These are phyloP conservation scores for Mortierella sp. DNA, from an alignment of 371 early-diverging fungal genomes.

Conservation along the genomic window DNA sequence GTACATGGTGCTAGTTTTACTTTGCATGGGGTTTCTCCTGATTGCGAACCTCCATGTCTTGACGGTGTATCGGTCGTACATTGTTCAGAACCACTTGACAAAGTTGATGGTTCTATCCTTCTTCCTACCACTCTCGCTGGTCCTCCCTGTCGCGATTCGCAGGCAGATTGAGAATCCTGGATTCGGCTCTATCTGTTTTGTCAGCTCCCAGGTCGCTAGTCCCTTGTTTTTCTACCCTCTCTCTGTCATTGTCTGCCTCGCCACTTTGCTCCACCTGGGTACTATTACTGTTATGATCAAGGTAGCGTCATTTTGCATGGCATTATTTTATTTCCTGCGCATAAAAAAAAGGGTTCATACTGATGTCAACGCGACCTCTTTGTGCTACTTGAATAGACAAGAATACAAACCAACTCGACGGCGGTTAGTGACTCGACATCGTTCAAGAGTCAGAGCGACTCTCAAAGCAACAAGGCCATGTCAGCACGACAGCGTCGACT, in stretches of 20 bases:
- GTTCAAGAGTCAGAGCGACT: constrained; percentile 12
- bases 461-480: constrained; percentile 14
- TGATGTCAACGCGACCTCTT: too few relatives aligned
- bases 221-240: constrained; percentile 46
- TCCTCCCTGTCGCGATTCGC: constrained; percentile 32
- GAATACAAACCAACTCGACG: constrained; percentile 9
- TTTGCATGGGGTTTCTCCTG: constrained; percentile 29
- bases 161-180: constrained; percentile 40
- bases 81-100: constrained; percentile 30
- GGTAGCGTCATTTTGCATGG: constrained; percentile 7
- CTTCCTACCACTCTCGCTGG: constrained; percentile 35
- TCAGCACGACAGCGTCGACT: constrained; percentile 34
- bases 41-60: constrained; percentile 51
- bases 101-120: constrained; percentile 35
- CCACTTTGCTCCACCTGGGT: constrained; percentile 32
- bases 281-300: constrained; percentile 38
- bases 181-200: constrained; percentile 48
- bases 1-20: constrained; percentile 29
- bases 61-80: constrained; percentile 28
- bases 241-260: constrained; percentile 27
- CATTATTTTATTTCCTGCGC: neutral
- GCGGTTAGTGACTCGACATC: constrained; percentile 26
- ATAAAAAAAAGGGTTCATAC: too few relatives aligned
- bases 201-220: constrained; percentile 30
- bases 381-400: constrained; percentile 11